Conservation (phyloP, 805 yeast species). For the Kazachstania viticola region DNA sequence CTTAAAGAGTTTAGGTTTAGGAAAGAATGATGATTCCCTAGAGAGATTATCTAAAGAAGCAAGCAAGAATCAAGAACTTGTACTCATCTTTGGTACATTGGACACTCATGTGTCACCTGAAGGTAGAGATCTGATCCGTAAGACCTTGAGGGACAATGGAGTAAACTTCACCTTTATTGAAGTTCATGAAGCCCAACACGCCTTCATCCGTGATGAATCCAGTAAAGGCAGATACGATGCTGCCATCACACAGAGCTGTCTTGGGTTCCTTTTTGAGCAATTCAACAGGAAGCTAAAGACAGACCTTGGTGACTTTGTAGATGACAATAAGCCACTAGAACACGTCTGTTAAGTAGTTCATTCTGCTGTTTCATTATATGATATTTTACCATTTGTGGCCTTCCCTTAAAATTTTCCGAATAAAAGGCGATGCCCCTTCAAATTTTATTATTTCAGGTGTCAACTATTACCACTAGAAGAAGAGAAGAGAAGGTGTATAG, state of each 20-base stretch:
- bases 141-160: constrained; percentile 42
- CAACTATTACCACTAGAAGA: too few relatives aligned
- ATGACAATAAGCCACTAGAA: constrained; percentile 39
- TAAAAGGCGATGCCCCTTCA: too few relatives aligned
- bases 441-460: too few relatives aligned
- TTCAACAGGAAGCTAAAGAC: constrained; percentile 56
- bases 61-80: constrained; percentile 42
- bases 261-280: constrained; percentile 57
- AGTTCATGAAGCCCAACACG: constrained; percentile 71
- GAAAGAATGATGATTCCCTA: constrained; percentile 54
- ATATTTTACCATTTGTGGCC: too few relatives aligned
- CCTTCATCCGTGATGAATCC: constrained; percentile 67
- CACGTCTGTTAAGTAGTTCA: constrained; percentile 48
- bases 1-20: constrained; percentile 51
- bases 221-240: constrained; percentile 77
- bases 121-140: constrained; percentile 64
- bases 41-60: constrained; percentile 40
- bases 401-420: too few relatives aligned
- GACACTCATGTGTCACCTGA: constrained; percentile 73
- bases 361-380: too few relatives aligned
- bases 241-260: constrained; percentile 57
- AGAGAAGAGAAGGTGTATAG: too few relatives aligned
- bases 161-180: constrained; percentile 65
- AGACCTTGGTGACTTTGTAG: constrained; percentile 56
- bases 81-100: constrained; percentile 65